A percentile compares a stretch with the other conserved stretches of the same genome.
phyloP scores from a whole-genome alignment of 192 early-diverging fungal species.

The Coemansia sp. region DNA sequence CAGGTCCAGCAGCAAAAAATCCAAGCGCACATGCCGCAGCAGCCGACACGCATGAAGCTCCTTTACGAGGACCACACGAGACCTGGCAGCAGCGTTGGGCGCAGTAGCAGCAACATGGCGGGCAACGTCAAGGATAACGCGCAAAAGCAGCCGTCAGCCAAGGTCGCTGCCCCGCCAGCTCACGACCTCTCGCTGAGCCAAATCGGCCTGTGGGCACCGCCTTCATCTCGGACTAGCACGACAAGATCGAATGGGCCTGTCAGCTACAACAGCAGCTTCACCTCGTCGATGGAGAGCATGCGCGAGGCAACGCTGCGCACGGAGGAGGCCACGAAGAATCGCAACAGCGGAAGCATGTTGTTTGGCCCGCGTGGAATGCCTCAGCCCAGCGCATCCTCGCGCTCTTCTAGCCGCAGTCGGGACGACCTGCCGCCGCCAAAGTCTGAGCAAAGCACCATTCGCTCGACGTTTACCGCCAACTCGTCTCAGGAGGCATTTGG shows the following conservation, averaged over 20 bases:
- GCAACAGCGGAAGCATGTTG: constrained; percentile 47
- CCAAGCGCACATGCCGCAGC: constrained; percentile 45
- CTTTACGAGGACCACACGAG: constrained; percentile 49
- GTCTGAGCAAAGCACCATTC: constrained; percentile 22
- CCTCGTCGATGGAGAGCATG: constrained; percentile 52
- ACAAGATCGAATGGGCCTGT: neutral
- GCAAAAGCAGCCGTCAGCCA: constrained; percentile 2
- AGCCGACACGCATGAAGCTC: constrained; percentile 52
- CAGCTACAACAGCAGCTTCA: constrained; percentile 31
- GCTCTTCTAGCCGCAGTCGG: constrained; percentile 28
- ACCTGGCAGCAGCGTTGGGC: constrained; percentile 21
- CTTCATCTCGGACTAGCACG: constrained; percentile 10
- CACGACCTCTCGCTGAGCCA: constrained; percentile 27
- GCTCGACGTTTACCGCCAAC: constrained; percentile 13
- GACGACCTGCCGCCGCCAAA: constrained; percentile 13
- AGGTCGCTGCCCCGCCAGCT: neutral
- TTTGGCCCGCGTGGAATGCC: constrained; percentile 55
- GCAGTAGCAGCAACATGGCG: constrained; percentile 21
- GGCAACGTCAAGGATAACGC: neutral
- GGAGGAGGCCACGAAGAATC: constrained; percentile 22
- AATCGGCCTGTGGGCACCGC: constrained; percentile 33
- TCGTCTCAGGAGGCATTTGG: constrained; percentile 14
- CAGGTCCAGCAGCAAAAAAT: constrained; percentile 54
- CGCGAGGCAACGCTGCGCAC: constrained; percentile 39
- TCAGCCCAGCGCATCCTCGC: constrained; percentile 1